Conservation (phyloP, 2,329 filamentous ascomycete species). For the Cladosporium cucumerinum region DNA sequence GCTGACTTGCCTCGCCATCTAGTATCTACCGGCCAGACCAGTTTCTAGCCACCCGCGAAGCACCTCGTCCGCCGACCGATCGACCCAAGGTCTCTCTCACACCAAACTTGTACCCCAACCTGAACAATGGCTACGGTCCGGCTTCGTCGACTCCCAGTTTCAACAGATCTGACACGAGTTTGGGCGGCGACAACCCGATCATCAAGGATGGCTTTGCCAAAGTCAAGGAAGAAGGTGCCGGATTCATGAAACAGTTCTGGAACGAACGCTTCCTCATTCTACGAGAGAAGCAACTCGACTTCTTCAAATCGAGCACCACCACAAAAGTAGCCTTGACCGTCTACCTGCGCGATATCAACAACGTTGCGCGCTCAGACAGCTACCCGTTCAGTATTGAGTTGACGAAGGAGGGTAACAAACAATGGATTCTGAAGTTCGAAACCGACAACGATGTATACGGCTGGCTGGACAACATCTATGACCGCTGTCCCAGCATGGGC, state of each 20-base stretch:
- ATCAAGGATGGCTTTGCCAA: constrained; percentile 69
- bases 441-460: constrained; percentile 95
- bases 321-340: constrained; percentile 80
- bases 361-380: constrained; percentile 85
- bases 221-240: constrained; percentile 84
- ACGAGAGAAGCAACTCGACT: constrained; percentile 88
- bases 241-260: constrained; percentile 60
- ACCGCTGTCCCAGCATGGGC: constrained; percentile 93
- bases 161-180: constrained; percentile 41
- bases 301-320: constrained; percentile 85
- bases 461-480: constrained; percentile 98
- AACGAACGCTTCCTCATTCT: constrained; percentile 89
- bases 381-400: constrained; percentile 93
- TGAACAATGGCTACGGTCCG: constrained; percentile 36
- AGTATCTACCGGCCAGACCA: constrained; percentile 61
- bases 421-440: constrained; percentile 89
- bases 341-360: constrained; percentile 79
- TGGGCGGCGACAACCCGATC: constrained; percentile 38
- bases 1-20: constrained; percentile 13
- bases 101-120: constrained; percentile 66
- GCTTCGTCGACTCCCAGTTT: constrained; percentile 30
- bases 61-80: constrained; percentile 82
- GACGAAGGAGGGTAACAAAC: constrained; percentile 79
- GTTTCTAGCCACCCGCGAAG: constrained; percentile 97
- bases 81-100: constrained; percentile 68